Base-by-base conservation (phyloP, 2,329 filamentous ascomycete genomes). In the Colletotrichum scovillei region DNA sequence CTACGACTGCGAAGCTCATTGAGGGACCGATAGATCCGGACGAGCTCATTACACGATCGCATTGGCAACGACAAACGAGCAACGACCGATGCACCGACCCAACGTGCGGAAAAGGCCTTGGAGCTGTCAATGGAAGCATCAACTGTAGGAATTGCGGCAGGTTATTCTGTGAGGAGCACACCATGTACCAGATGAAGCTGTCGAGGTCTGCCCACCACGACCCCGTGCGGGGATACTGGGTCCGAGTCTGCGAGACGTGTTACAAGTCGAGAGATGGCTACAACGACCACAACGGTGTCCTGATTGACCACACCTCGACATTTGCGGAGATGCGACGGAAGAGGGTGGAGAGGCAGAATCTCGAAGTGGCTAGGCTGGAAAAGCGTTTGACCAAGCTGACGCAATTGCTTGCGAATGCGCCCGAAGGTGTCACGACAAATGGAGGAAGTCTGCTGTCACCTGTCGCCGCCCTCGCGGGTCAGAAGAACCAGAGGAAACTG, bases 171-270 rank as follows among this genome's bases (percentile, higher is more conserved):
- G 97, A 98, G 80, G 94, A 96, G 77, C 97, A 99, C 81, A 98
- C 97, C 65, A 98, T 99, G 95, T 99, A 98, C 80, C 96, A 99
- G 85, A 98, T 98, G 94, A 98, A 97, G 86, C 88, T 99, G 12
- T 98, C 95, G 9, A 89, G 95, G 67, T 93, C 95, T 35, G 97
- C 97, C 4, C 90, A 92, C 72, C 95, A 98, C 82, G 97, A 99
- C 76, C 96, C 97, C 0, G 91, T 97, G 1, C 88, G 96, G 74
- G 97, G 97, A 8, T 90, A 94, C 77, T 99, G 97, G 97, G 97
- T 94, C 78, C 87, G 97, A 64, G 96, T 98, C 2, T 99, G 97
- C 80, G 97, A 99, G 85, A 98, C 97, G n/a, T 99, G 97, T 84
- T 99, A 97, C 85, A 98, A 98, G 85, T 98, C 95, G 64, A 90